A percentile compares a stretch with the other conserved stretches of the same genome.
phyloP scores from a whole-genome alignment of 306 rosid species.

The Vigna radiata region DNA sequence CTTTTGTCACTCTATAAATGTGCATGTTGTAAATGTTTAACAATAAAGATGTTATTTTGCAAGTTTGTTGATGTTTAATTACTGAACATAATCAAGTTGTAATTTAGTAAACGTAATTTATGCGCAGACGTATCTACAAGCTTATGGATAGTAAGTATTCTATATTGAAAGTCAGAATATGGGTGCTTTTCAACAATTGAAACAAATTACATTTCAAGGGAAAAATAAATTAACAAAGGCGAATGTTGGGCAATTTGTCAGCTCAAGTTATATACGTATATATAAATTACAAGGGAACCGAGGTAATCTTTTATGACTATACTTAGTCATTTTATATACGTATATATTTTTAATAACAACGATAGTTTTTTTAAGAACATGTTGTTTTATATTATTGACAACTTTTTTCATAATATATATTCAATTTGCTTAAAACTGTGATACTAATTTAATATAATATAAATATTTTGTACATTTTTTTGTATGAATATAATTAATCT shows the following conservation, averaged over 20 bases:
- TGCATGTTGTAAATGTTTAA: too few relatives aligned
- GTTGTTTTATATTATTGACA: neutral
- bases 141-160: neutral
- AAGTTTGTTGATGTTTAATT: neutral
- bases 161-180: neutral
- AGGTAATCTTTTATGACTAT: too few relatives aligned
- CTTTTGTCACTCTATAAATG: too few relatives aligned
- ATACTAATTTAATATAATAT: too few relatives aligned
- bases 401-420: too few relatives aligned
- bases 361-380: neutral
- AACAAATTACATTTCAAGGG: neutral
- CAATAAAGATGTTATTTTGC: too few relatives aligned
- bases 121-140: neutral
- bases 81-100: neutral
- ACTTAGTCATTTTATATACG: too few relatives aligned
- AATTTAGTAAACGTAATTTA: neutral
- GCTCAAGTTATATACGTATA: too few relatives aligned
- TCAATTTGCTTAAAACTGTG: too few relatives aligned
- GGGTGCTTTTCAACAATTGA: neutral
- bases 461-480: too few relatives aligned
- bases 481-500: too few relatives aligned
- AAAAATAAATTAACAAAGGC: neutral
- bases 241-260: neutral
- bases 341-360: neutral
- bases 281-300: too few relatives aligned